These are phyloP conservation scores for Candida coquimbonensis DNA, from an alignment of 805 yeast species.

Conservation along the genomic window DNA sequence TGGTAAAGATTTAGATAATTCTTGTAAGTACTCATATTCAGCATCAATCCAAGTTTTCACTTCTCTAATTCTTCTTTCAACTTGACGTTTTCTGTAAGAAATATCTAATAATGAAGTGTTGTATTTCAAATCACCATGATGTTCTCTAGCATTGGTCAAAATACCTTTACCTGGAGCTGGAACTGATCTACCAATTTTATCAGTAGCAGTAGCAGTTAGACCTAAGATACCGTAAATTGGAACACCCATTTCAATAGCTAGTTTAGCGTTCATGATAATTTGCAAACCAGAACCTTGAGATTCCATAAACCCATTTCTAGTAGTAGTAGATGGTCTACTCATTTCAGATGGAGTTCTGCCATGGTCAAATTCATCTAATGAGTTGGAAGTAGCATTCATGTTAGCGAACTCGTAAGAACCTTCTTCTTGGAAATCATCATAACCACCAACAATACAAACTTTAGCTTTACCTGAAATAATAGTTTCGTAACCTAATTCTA, in stretches of 20 bases:
- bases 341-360: conserved; percentile 98
- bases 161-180: conserved; percentile 99
- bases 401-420: conserved; percentile 97
- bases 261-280: conserved; percentile 88
- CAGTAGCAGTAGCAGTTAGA: conserved; percentile 93
- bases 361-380: conserved; percentile 79
- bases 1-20: conserved; percentile 55
- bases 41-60: conserved; percentile 78
- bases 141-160: conserved; percentile 94
- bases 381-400: conserved; percentile 96
- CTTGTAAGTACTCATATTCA: conserved; percentile 64
- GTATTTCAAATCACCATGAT: conserved; percentile 72
- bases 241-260: conserved; percentile 97
- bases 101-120: conserved; percentile 78
- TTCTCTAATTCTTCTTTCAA: conserved; percentile 70
- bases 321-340: conserved; percentile 97
- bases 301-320: conserved; percentile 98
- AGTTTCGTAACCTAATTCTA: conserved; percentile 93
- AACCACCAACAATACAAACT: conserved; percentile 97
- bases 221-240: conserved; percentile 96
- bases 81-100: conserved; percentile 89
- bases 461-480: conserved; percentile 91
- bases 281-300: conserved; percentile 99
- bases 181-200: conserved; percentile 96
- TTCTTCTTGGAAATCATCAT: conserved; percentile 99